Conservation (phyloP, 257 asterid genomes). For the Plantago elongata region DNA sequence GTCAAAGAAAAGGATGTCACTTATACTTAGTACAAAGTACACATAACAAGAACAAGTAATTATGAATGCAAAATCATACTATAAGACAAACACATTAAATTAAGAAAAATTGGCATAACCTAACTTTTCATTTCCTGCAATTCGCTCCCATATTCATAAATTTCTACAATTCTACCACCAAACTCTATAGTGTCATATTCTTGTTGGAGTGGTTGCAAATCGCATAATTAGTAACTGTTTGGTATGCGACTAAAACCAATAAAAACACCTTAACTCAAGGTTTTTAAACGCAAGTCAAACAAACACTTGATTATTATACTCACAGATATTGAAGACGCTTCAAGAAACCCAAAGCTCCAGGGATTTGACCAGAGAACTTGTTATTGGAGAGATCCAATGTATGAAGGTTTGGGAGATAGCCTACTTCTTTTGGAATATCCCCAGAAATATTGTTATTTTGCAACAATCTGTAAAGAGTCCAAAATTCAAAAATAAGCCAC, state of each 20-base stretch:
- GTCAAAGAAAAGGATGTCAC: constrained; percentile 34
- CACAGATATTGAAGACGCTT: constrained; percentile 76
- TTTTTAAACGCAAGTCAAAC: too few species aligned
- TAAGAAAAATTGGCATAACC: neutral
- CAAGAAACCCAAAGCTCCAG: constrained; percentile 63
- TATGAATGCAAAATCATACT: too few species aligned
- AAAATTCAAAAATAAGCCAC: neutral
- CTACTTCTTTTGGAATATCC: constrained; percentile 73
- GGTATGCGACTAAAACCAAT: too few species aligned
- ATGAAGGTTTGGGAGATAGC: constrained; percentile 65
- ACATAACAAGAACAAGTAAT: neutral
- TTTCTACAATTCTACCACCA: neutral
- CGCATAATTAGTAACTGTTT: too few species aligned
- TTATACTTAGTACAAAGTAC: constrained; percentile 13
- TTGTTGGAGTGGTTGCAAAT: too few species aligned
- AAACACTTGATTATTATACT: constrained; percentile 16
- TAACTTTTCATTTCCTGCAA: too few species aligned
- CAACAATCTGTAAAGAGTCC: constrained; percentile 46
- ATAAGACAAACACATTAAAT: constrained; percentile 7
- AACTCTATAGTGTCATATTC: too few species aligned
- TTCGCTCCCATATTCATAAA: neutral
- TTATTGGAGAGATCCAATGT: constrained; percentile 88
- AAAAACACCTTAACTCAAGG: too few species aligned
- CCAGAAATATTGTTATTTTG: constrained; percentile 86
- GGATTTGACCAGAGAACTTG: constrained; percentile 58